Conservation (phyloP, 1,284 basidiomycete species). For the Apiotrichum akiyoshidainum region DNA sequence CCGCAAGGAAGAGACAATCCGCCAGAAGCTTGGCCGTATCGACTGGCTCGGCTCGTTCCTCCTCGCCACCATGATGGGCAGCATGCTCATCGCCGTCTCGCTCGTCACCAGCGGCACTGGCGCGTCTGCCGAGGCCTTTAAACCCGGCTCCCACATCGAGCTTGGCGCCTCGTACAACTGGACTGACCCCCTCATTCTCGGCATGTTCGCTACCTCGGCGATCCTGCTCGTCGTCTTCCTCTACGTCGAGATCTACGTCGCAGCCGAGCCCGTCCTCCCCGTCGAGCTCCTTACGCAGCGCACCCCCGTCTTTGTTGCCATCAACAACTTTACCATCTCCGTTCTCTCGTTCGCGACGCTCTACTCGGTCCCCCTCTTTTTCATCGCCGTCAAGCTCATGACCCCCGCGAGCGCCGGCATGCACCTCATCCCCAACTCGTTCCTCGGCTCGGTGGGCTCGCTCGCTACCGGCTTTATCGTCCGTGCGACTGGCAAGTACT, state of each 20-base stretch:
- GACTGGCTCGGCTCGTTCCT: conserved; percentile 78
- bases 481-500: conserved; percentile 75
- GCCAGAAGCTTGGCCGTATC: conserved; percentile 68
- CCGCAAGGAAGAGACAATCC: conserved; percentile 59
- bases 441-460: conserved; percentile 74
- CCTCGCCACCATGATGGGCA: conserved; percentile 69
- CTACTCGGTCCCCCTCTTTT: conserved; percentile 83
- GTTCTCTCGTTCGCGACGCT: conserved; percentile 77
- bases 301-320: conserved; percentile 72
- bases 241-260: conserved; percentile 67
- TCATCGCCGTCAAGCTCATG: conserved; percentile 74
- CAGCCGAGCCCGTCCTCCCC: conserved; percentile 80
- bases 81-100: conserved; percentile 70
- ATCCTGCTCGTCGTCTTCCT: conserved; percentile 63
- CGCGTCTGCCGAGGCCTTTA: conserved; percentile 8
- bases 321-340: conserved; percentile 65
- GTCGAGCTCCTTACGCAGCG: conserved; percentile 62
- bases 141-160: background rate
- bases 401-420: conserved; percentile 70
- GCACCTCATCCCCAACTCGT: conserved; percentile 82
- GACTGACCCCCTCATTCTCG: conserved; percentile 66
- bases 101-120: conserved; percentile 59
- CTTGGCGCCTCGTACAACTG: conserved; percentile 50
- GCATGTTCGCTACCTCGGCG: conserved; percentile 60
- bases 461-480: conserved; percentile 81